Conservation (phyloP, 2,329 filamentous ascomycete genomes). For the Xylaria sp. region DNA sequence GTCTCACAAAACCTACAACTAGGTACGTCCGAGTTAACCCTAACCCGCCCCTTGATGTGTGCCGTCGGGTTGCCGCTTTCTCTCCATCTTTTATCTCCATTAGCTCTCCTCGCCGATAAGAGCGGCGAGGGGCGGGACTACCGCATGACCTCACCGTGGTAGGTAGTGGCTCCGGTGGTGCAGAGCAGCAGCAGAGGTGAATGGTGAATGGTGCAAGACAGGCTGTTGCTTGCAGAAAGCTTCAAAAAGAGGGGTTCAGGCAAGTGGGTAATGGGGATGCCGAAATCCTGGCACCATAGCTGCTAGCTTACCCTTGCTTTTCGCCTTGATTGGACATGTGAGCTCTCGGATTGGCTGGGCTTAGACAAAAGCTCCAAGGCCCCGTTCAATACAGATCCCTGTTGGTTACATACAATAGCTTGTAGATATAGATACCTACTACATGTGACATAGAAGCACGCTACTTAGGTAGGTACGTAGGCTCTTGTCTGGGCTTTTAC, state of each 20-base stretch:
- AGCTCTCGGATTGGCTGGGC: conserved; percentile 24
- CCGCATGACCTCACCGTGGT: conserved; percentile 26
- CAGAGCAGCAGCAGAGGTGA: no score
- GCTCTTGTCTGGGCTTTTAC: no score
- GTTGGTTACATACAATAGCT: background rate
- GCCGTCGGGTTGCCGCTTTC: background rate
- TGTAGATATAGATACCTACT: background rate
- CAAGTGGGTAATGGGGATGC: conserved; percentile 35
- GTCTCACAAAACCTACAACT: conserved; percentile 17
- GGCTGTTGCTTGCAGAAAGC: conserved; percentile 30
- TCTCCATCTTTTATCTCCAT: background rate
- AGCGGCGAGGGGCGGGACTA: conserved; percentile 9
- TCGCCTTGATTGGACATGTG: background rate
- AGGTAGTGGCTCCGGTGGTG: background rate
- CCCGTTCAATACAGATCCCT: background rate
- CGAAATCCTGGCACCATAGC: conserved; percentile 26
- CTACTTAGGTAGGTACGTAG: background rate
- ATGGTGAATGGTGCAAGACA: conserved; percentile 22
- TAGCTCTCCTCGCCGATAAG: conserved; percentile 9
- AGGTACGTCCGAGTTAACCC: background rate
- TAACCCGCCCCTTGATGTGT: background rate
- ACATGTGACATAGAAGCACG: no score
- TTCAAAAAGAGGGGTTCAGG: conserved; percentile 34
- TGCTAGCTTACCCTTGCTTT: background rate
- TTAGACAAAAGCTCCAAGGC: conserved; percentile 15